Base-by-base conservation (phyloP, 768 basidiomycete genomes). In the Sistotremastrum niveocremeum region DNA sequence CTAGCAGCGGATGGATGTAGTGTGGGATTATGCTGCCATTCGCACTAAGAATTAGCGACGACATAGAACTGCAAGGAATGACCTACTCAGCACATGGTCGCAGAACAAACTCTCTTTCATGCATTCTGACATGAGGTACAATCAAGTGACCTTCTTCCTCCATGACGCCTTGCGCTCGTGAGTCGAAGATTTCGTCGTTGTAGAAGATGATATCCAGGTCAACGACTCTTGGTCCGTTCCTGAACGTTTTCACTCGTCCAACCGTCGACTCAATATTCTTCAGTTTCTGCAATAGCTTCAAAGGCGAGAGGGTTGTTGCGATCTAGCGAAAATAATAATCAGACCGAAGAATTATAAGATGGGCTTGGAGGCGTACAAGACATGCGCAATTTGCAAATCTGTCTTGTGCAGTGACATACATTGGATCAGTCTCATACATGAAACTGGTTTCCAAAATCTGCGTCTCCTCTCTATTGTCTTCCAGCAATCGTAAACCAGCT, bases 351-450 rank as follows among this genome's bases (percentile, higher is more conserved):
- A 20, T 32, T 31, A 42, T 31, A 11, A 38, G 20, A 20, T 20
- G 20, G 20, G 20, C 20, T 20, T 5, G 38, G 9, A 43, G 37
- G 70, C 85, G 47, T 50, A 94, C 93, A 62, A 89, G 66, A 50
- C 89, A 84, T n/a, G 86, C 87, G 52, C 86, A 84, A 56, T 97
- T 99, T 49, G 84, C 73, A 63, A 97, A 98, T 34, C 69, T 65
- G 8, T 81, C 84, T 59, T 99, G 95, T 47, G 95, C 82, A 7
- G 76, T 76, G 38, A 94, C 83, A 59, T 99, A 98, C 95, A 99
- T 98, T 0, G 95, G 88, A 7, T 81, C 71, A 12, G 84, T 91
- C 62, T 97, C 84, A 58, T 97, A 98, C 66, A 97, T 58, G 62
- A 90, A 86, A 57, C 88, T 90, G 1, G 88, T 91, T 54, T 86